A percentile compares a stretch with the other conserved stretches of the same genome.
Evolutionary conservation across 106 monocot genomes (phyloP).

Genomic region (Iris macrosiphon): DNA sequence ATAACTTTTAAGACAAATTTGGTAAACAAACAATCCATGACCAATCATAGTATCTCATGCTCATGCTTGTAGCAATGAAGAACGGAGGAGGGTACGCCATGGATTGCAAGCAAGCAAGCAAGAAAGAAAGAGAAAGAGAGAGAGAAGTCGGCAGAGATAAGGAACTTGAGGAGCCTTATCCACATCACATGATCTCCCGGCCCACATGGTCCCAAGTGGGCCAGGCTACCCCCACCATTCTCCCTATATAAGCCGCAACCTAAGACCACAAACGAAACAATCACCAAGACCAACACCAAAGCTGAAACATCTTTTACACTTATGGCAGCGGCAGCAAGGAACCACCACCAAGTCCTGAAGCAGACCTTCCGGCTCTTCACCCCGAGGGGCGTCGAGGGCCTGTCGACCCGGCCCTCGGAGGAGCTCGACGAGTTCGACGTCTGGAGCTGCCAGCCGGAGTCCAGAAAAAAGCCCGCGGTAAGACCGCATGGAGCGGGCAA

Average conservation of each 20-base stretch:
- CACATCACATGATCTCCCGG: neutral
- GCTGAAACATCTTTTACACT: too few relatives aligned
- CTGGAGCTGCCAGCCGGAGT: neutral
- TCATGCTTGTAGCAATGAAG: too few relatives aligned
- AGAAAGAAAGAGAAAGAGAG: too few relatives aligned
- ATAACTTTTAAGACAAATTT: too few relatives aligned
- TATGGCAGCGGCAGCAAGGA: slow-evolving; percentile 11
- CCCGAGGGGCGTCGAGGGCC: neutral
- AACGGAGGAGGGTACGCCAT: too few relatives aligned
- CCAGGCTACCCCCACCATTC: too few relatives aligned
- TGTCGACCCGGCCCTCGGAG: neutral
- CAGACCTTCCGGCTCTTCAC: slow-evolving; percentile 25
- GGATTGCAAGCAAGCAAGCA: too few relatives aligned
- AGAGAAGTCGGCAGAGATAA: too few relatives aligned
- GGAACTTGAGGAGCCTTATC: slow-evolving; percentile 6
- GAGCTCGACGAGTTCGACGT: slow-evolving; percentile 60
- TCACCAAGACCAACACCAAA: neutral
- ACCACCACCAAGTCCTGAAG: slow-evolving; percentile 4
- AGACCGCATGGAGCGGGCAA: neutral
- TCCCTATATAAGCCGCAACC: too few relatives aligned
- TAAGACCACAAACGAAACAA: neutral
- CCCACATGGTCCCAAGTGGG: neutral
- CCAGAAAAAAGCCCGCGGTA: too few relatives aligned
- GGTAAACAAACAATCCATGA: too few relatives aligned
- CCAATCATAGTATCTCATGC: too few relatives aligned